These are phyloP conservation scores for grape (Vitis vinifera) DNA, from an alignment of 164 flowering plant genomes.

Conservation along the genomic window DNA sequence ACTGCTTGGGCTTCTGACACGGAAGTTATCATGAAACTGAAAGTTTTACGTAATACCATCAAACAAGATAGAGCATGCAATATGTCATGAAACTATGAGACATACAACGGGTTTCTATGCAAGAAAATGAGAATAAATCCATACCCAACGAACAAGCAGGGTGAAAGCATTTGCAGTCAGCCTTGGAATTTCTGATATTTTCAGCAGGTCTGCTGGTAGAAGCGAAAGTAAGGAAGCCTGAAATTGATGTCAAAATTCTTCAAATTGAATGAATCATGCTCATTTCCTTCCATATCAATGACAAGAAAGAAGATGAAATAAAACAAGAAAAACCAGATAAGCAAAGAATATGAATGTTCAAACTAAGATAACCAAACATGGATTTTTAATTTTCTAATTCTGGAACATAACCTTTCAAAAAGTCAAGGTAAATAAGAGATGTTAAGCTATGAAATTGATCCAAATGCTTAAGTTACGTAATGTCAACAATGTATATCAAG, in stretches of 20 bases:
- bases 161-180: slow-evolving; percentile 49
- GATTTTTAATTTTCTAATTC: not conserved
- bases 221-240: slow-evolving; percentile 93
- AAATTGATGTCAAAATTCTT: slow-evolving; percentile 12
- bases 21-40: slow-evolving; percentile 72
- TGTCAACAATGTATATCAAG: no score
- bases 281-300: not conserved
- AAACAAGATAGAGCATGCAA: slow-evolving; percentile 10
- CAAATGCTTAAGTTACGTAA: no score
- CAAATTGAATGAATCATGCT: not conserved
- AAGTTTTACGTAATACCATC: slow-evolving; percentile 11
- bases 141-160: slow-evolving; percentile 83
- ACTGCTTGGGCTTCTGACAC: slow-evolving; percentile 28
- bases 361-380: not conserved
- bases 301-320: not conserved
- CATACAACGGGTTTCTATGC: not conserved
- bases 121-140: slow-evolving; percentile 7
- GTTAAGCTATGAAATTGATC: no score
- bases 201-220: slow-evolving; percentile 54
- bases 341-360: not conserved
- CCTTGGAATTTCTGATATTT: slow-evolving; percentile 41
- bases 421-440: not conserved
- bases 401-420: not conserved
- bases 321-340: not conserved
- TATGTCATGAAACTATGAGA: not conserved